Conservation (phyloP, 2,329 filamentous ascomycete species). For the Exserohilum turcica region DNA sequence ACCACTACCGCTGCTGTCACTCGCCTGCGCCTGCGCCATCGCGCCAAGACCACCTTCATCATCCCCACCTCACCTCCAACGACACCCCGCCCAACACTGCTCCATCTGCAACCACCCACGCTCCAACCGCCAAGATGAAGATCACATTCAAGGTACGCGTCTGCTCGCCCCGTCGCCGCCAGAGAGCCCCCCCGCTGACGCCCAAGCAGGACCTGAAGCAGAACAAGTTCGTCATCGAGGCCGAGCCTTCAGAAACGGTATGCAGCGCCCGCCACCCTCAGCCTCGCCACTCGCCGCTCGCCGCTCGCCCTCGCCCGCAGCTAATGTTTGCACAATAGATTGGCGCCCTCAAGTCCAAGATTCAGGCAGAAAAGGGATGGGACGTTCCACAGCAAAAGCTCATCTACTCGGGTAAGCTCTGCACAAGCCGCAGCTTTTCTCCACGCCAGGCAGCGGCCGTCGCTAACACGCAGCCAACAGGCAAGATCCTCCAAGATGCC, state of each 20-base stretch:
- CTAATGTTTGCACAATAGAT: slow-evolving; percentile 63
- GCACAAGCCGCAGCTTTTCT: slow-evolving; percentile 18
- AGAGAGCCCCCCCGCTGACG: slow-evolving; percentile 25
- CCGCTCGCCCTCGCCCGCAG: slow-evolving; percentile 13
- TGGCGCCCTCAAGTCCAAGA: slow-evolving; percentile 88
- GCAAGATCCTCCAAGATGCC: slow-evolving; percentile 98
- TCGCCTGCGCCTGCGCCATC: slow-evolving; percentile 4
- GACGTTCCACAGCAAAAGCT: slow-evolving; percentile 89
- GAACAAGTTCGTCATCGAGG: slow-evolving; percentile 96
- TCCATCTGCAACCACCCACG: slow-evolving; percentile 23
- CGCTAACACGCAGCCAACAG: slow-evolving; percentile 55
- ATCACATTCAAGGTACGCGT: slow-evolving; percentile 70
- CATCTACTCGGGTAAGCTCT: slow-evolving; percentile 88
- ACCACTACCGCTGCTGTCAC: not conserved
- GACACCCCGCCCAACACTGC: slow-evolving; percentile 34
- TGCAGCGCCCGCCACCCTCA: slow-evolving; percentile 25
- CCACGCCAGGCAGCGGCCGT: slow-evolving; percentile 14
- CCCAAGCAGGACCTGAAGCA: slow-evolving; percentile 86
- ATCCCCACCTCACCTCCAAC: slow-evolving; percentile 21
- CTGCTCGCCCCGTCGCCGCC: slow-evolving; percentile 17
- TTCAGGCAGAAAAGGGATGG: slow-evolving; percentile 91
- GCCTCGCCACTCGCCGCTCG: slow-evolving; percentile 11
- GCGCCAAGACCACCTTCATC: slow-evolving; percentile 15
- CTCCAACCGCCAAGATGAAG: slow-evolving; percentile 60
- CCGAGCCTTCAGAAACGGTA: slow-evolving; percentile 91